Evolutionary conservation across 2,329 filamentous ascomycete species (phyloP).

Genomic region (Xylaria sp.): DNA sequence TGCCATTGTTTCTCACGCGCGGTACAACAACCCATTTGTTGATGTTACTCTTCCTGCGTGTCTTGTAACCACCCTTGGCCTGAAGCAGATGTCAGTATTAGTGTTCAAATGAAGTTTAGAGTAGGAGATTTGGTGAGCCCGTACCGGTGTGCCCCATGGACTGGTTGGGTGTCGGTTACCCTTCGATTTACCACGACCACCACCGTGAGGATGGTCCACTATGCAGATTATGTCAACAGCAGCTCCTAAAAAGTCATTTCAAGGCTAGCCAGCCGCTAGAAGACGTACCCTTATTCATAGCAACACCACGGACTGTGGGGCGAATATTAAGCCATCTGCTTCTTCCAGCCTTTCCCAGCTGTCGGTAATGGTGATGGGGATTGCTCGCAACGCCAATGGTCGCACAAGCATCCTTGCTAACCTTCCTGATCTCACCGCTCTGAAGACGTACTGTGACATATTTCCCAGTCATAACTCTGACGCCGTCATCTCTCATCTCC

Average conservation of each 20-base stretch:
- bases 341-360: slow-evolving; percentile 94
- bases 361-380: slow-evolving; percentile 86
- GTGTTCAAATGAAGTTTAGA: slow-evolving; percentile 8
- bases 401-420: slow-evolving; percentile 91
- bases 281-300: slow-evolving; percentile 90
- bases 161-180: slow-evolving; percentile 94
- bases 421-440: slow-evolving; percentile 90
- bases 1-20: slow-evolving; percentile 88
- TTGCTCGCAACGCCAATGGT: slow-evolving; percentile 97
- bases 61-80: slow-evolving; percentile 92
- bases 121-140: slow-evolving; percentile 52
- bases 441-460: slow-evolving; percentile 88
- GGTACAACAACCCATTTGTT: slow-evolving; percentile 92
- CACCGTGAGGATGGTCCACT: slow-evolving; percentile 97
- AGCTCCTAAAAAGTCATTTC: slow-evolving; percentile 19
- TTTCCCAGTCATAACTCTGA: slow-evolving; percentile 72
- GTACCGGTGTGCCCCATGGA: slow-evolving; percentile 94
- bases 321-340: slow-evolving; percentile 93
- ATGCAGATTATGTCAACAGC: slow-evolving; percentile 34
- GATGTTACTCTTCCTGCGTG: slow-evolving; percentile 84
- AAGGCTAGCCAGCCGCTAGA: neutral
- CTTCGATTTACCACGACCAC: slow-evolving; percentile 99
- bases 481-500: slow-evolving; percentile 69
- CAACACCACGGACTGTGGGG: slow-evolving; percentile 94
- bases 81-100: slow-evolving; percentile 51